phyloP scores from a whole-genome alignment of 352 stramenopile genomes.

The Phytophthora pseudosyringae region DNA sequence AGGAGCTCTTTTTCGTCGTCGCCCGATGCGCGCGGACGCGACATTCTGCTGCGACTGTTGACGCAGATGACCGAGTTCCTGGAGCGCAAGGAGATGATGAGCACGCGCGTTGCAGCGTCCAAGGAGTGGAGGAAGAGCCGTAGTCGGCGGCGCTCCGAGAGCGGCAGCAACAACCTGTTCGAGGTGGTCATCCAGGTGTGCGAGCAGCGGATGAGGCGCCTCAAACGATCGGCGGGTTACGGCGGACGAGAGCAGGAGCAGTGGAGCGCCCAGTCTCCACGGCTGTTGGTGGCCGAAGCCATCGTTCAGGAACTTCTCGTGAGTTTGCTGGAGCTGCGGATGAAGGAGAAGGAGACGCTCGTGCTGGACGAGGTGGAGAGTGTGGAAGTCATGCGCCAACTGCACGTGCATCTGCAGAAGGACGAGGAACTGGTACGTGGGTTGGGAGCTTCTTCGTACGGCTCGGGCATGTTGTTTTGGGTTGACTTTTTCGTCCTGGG shows the following conservation, averaged over 20 bases:
- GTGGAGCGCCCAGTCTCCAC: slow-evolving; percentile 38
- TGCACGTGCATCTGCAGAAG: slow-evolving; percentile 52
- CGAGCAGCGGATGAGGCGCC: slow-evolving; percentile 52
- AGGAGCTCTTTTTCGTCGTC: slow-evolving; percentile 9
- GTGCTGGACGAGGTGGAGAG: slow-evolving; percentile 68
- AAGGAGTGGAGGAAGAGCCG: slow-evolving; percentile 34
- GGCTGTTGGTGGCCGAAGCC: slow-evolving; percentile 61
- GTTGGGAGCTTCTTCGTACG: background rate
- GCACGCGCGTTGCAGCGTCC: slow-evolving; percentile 31
- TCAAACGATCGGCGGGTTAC: slow-evolving; percentile 30
- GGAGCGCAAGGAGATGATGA: slow-evolving; percentile 54
- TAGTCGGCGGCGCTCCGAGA: slow-evolving; percentile 27
- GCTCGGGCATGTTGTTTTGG: slow-evolving; percentile 5
- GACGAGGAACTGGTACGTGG: slow-evolving; percentile 52
- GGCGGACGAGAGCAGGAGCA: slow-evolving; percentile 21
- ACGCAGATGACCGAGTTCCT: slow-evolving; percentile 62
- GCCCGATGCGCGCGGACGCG: slow-evolving; percentile 31
- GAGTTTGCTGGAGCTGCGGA: slow-evolving; percentile 55
- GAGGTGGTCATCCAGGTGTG: slow-evolving; percentile 59
- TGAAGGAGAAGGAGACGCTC: slow-evolving; percentile 59
- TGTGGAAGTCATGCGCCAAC: slow-evolving; percentile 56
- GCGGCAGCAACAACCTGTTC: slow-evolving; percentile 50
- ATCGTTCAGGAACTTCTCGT: slow-evolving; percentile 75
- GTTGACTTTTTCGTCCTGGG: slow-evolving; percentile 5
- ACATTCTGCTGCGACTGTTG: slow-evolving; percentile 55